Base-by-base conservation (phyloP, 257 asterid species). In the Rhazya stricta region DNA sequence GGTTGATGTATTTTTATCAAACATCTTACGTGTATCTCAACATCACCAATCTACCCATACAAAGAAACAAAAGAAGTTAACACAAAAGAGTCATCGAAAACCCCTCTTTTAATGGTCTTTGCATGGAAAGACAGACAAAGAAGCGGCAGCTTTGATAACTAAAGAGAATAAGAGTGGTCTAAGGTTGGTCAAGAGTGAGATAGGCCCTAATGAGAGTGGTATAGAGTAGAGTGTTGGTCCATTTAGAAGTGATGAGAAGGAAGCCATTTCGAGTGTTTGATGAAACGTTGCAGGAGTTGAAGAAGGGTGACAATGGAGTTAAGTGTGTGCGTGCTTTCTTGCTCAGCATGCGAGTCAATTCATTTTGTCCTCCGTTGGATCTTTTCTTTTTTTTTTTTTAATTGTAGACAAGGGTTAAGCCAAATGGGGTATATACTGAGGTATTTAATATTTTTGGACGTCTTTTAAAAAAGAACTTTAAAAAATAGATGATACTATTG, bases 201-300 rank as follows among this genome's bases (percentile, higher is more conserved):
- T 90, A 88, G 39, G 85, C 80, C 78, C 93, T 85, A 69, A 94
- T 87, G 76, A 94, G 96, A 48, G 91, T 65, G 83, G 89, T 94
- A 86, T 87, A 88, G 51, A 92, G 86, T 39, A 90, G 91, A 42
- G 99, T 94, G 73, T 90, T 94, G 72, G 79, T 85, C 97, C 99
- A 90, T 76, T 83, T 78, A 58, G 89, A 75, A 16, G 87, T 80
- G 57, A 83, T 68, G 77, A 78, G 85, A 65, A 90, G 86, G 83
- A 78, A 80, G 45, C 97, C 97, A 41, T 78, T 75, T 77, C 5
- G 77, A 53, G 69, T 68, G 58, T 37, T 57, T 86, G 61, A 71
- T 77, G 74, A 81, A 77, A 56, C 81, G 85, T 74, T 86, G 96
- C 65, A 92, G 93, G 78, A 89, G 85, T 68, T 77, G 86, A 76